Evolutionary conservation across 768 basidiomycete genomes (phyloP).

Genomic region (Suillus cothurnatus): DNA sequence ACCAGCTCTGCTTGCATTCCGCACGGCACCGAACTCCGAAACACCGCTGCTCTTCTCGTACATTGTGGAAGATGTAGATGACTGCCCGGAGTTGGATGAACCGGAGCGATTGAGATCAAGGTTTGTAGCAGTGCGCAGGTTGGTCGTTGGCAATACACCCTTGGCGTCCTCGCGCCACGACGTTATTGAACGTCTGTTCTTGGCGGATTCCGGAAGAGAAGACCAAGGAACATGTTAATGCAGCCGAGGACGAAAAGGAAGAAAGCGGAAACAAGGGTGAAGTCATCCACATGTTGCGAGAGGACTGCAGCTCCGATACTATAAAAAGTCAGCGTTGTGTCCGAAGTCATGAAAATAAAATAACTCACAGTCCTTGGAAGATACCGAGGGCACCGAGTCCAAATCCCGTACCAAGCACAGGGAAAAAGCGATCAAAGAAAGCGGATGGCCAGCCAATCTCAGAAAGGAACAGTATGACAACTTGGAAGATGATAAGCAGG

Average conservation of each 20-base stretch:
- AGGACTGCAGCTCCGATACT: conserved; percentile 73
- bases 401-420: conserved; percentile 81
- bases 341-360: conserved; percentile 1
- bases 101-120: conserved; percentile 25
- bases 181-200: conserved; percentile 61
- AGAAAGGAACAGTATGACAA: conserved; percentile 76
- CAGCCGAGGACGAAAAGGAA: conserved; percentile 92
- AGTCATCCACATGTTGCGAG: conserved; percentile 81
- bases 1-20: conserved; percentile 44
- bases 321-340: conserved; percentile 13
- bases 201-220: conserved; percentile 71
- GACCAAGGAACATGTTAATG: conserved; percentile 78
- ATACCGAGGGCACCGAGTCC: conserved; percentile 87
- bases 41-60: conserved; percentile 28
- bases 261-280: conserved; percentile 90
- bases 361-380: conserved; percentile 79
- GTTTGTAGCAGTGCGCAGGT: conserved; percentile 30
- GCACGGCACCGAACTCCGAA: conserved; percentile 23
- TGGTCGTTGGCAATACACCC: conserved; percentile 51
- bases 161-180: conserved; percentile 60
- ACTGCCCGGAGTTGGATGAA: conserved; percentile 25
- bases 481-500: conserved; percentile 85
- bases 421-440: conserved; percentile 86
- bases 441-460: conserved; percentile 79
- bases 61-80: conserved; percentile 29